These are phyloP conservation scores for Scutellaria baicalensis DNA, from an alignment of 257 asterid species.

Conservation along the genomic window DNA sequence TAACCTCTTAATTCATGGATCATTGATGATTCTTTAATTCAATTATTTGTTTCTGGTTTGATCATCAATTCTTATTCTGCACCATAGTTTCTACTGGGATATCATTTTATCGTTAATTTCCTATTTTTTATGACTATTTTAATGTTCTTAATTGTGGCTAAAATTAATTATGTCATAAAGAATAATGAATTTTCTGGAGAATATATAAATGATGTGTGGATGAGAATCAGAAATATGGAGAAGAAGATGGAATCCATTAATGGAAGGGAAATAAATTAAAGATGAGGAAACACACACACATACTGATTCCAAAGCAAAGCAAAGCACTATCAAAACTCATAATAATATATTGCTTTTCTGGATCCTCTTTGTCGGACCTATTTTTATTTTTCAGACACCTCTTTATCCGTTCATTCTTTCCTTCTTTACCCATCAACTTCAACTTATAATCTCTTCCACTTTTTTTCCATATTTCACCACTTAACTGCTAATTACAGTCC, in stretches of 20 bases:
- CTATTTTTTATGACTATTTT: too few relatives aligned
- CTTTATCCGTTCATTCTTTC: neutral
- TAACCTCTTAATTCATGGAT: neutral
- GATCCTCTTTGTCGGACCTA: conserved; percentile 15
- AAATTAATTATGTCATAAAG: too few relatives aligned
- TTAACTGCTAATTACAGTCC: too few relatives aligned
- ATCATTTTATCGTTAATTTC: too few relatives aligned
- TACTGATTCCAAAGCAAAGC: conserved; percentile 11
- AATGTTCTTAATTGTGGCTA: too few relatives aligned
- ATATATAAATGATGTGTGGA: neutral
- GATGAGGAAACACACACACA: too few relatives aligned
- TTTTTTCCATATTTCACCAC: too few relatives aligned
- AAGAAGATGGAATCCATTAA: neutral
- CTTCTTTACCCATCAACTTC: neutral
- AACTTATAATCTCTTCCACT: too few relatives aligned
- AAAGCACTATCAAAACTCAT: neutral
- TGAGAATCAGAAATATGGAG: neutral
- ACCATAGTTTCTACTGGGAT: neutral
- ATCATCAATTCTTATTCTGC: neutral
- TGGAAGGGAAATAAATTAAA: neutral
- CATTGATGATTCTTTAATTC: neutral
- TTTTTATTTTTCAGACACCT: neutral
- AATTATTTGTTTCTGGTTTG: neutral
- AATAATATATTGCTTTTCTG: neutral
- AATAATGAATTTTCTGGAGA: too few relatives aligned